These are phyloP conservation scores for Fraxinus cuspidata DNA, from an alignment of 257 asterid genomes.

Conservation along the genomic window DNA sequence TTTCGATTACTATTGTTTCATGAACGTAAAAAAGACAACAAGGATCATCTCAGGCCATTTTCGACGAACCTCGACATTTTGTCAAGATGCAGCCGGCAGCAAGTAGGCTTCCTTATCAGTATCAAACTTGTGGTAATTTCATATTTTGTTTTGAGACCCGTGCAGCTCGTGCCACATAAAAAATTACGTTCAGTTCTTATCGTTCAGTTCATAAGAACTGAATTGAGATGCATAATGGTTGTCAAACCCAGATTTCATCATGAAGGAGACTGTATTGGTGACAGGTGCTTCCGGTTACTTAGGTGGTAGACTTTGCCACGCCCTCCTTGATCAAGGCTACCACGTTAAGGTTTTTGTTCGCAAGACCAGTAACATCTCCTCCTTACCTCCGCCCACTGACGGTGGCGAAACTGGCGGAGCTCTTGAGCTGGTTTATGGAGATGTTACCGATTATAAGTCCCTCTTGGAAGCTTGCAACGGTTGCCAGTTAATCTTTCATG, in stretches of 20 bases:
- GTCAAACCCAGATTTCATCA: conserved; percentile 3
- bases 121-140: too few species aligned
- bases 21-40: too few species aligned
- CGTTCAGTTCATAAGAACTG: neutral
- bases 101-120: too few species aligned
- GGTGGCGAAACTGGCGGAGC: conserved; percentile 41
- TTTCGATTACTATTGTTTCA: too few species aligned
- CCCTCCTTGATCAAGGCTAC: conserved; percentile 65
- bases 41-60: too few species aligned
- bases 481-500: conserved; percentile 83
- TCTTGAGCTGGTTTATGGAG: conserved; percentile 74
- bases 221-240: neutral
- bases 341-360: conserved; percentile 88
- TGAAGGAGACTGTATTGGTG: conserved; percentile 67
- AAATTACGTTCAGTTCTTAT: neutral
- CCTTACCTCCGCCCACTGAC: conserved; percentile 51
- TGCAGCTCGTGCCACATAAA: neutral
- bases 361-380: conserved; percentile 68
- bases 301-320: conserved; percentile 87
- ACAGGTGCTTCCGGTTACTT: conserved; percentile 96
- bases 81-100: too few species aligned
- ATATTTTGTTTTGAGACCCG: neutral
- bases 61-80: too few species aligned
- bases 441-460: conserved; percentile 73
- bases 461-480: conserved; percentile 69